Evolutionary conservation across 176 grass and related monocot species (phyloP).

Genomic region (Eleusine coracana): DNA sequence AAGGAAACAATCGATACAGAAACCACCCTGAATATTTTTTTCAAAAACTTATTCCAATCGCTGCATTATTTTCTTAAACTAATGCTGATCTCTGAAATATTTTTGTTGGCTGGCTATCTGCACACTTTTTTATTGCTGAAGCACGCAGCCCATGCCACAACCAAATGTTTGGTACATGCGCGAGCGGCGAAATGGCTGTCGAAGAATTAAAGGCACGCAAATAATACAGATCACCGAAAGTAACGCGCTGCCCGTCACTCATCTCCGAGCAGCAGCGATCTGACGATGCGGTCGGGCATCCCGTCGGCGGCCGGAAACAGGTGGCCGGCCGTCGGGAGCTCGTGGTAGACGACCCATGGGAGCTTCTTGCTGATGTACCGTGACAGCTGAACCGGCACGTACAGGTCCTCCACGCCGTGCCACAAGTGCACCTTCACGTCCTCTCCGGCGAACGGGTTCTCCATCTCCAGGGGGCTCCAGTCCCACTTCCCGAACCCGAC

Average conservation of each 20-base stretch:
- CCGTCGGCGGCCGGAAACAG: conserved; percentile 54
- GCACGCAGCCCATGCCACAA: background rate
- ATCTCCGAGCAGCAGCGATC: conserved; percentile 52
- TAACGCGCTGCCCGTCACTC: background rate
- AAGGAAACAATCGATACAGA: background rate
- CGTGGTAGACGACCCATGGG: conserved; percentile 74
- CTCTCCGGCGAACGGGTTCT: conserved; percentile 62
- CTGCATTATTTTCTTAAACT: background rate
- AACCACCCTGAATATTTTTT: background rate
- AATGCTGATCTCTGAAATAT: background rate
- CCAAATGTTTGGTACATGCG: too few species aligned
- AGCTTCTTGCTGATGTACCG: conserved; percentile 63
- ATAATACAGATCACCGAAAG: background rate
- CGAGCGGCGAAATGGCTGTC: background rate
- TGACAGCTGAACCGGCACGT: conserved; percentile 62
- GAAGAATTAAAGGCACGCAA: background rate
- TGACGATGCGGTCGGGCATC: conserved; percentile 62
- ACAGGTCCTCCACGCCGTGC: conserved; percentile 69
- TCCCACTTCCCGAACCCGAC: conserved; percentile 76
- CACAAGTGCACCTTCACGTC: conserved; percentile 74
- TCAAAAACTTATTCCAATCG: background rate
- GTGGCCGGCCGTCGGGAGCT: conserved; percentile 69
- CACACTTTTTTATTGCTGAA: background rate
- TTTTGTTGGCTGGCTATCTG: background rate
- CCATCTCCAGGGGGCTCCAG: conserved; percentile 65